Conservation (phyloP, 257 asterid species). For the Solanum pimpinellifolium region DNA sequence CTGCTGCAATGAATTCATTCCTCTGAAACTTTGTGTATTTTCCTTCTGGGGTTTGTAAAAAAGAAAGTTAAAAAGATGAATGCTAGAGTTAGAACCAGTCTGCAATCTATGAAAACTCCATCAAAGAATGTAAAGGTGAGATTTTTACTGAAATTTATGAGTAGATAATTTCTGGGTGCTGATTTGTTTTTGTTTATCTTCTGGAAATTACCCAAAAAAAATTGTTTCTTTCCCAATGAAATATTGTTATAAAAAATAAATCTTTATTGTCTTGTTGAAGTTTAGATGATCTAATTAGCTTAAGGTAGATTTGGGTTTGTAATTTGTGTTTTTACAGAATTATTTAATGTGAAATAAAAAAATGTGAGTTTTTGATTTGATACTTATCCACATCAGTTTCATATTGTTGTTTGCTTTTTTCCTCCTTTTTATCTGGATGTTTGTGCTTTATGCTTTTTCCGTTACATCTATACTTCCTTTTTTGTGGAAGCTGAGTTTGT, state of each 20-base stretch:
- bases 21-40: background rate
- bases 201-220: background rate
- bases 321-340: slow-evolving; percentile 4
- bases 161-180: background rate
- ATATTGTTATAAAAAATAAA: background rate
- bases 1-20: background rate
- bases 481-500: slow-evolving; percentile 29
- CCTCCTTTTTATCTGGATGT: background rate
- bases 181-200: background rate
- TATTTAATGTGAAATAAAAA: background rate
- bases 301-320: background rate
- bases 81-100: slow-evolving; percentile 39
- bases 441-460: slow-evolving; percentile 10
- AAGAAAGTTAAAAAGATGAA: slow-evolving; percentile 24
- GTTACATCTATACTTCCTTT: slow-evolving; percentile 17
- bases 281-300: background rate
- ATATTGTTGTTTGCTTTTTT: slow-evolving; percentile 9
- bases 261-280: background rate
- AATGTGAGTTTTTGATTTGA: slow-evolving; percentile 13
- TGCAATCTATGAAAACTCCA: slow-evolving; percentile 42
- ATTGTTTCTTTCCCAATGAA: background rate
- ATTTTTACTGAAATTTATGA: background rate
- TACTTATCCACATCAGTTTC: slow-evolving; percentile 16
- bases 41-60: slow-evolving; percentile 15
- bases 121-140: slow-evolving; percentile 42